phyloP scores from a whole-genome alignment of 225 moss, liverwort and hornwort species.

The Pseudisothecium myosuroides region DNA sequence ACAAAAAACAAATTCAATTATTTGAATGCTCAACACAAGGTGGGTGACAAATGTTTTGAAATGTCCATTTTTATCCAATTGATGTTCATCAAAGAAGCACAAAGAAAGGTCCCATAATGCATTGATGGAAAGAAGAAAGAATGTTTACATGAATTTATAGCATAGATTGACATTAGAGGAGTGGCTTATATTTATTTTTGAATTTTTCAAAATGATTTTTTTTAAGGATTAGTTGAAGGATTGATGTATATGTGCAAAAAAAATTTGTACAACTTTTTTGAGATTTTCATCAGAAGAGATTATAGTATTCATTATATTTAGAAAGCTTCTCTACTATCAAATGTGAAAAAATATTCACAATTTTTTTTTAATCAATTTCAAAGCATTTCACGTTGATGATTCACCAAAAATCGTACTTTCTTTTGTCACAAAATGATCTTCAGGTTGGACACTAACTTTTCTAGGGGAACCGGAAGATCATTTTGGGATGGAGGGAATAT shows the following conservation, averaged over 20 bases:
- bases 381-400: background rate
- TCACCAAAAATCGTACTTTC: background rate
- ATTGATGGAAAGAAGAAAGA: background rate
- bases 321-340: background rate
- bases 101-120: background rate
- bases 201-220: no score
- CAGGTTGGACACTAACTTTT: no score
- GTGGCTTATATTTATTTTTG: background rate
- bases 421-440: no score
- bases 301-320: background rate
- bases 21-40: no score
- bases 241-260: background rate
- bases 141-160: background rate
- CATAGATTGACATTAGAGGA: background rate
- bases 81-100: background rate
- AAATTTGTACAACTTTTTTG: background rate
- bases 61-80: background rate
- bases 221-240: background rate
- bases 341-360: background rate
- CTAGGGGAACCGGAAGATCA: no score
- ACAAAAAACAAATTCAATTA: no score
- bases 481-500: no score
- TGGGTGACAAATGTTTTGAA: background rate
- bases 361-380: background rate
- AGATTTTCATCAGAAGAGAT: background rate